Evolutionary conservation across 2,329 filamentous ascomycete genomes (phyloP).

Genomic region (Mycogone perniciosa): DNA sequence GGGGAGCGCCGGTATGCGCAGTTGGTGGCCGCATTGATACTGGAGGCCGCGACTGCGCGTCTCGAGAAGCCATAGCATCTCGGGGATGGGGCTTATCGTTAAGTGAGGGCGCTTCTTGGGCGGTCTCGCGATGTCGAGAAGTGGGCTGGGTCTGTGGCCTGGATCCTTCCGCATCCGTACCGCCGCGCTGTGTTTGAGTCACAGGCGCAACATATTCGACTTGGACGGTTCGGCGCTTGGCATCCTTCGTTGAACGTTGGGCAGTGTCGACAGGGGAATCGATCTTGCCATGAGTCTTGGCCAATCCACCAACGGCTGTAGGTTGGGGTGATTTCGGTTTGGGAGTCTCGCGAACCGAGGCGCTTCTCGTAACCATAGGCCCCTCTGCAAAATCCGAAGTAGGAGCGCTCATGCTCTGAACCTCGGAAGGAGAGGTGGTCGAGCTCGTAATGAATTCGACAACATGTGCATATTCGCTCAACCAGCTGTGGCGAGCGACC

Average conservation of each 20-base stretch:
- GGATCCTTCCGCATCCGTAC: conserved; percentile 21
- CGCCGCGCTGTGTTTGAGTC: conserved; percentile 73
- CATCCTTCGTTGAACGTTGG: conserved; percentile 66
- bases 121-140: conserved; percentile 39
- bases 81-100: conserved; percentile 54
- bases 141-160: conserved; percentile 21
- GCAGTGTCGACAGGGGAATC: conserved; percentile 56
- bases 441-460: conserved; percentile 96
- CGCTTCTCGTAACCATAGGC: conserved; percentile 68
- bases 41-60: conserved; percentile 34
- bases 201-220: conserved; percentile 94
- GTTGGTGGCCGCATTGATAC: conserved; percentile 40
- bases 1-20: conserved; percentile 31
- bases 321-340: conserved; percentile 56
- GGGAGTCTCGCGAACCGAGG: conserved; percentile 81
- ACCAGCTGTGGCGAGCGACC: conserved; percentile 94
- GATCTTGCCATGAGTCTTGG: conserved; percentile 67
- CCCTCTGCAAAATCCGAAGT: conserved; percentile 49
- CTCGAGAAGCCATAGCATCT: conserved; percentile 46
- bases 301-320: conserved; percentile 54
- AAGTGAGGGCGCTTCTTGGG: conserved; percentile 26
- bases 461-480: conserved; percentile 94
- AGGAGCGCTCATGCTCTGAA: conserved; percentile 69
- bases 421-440: conserved; percentile 80
- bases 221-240: conserved; percentile 90